phyloP scores from a whole-genome alignment of 441 rosid genomes.

The Pelargonium cotyledonis region DNA sequence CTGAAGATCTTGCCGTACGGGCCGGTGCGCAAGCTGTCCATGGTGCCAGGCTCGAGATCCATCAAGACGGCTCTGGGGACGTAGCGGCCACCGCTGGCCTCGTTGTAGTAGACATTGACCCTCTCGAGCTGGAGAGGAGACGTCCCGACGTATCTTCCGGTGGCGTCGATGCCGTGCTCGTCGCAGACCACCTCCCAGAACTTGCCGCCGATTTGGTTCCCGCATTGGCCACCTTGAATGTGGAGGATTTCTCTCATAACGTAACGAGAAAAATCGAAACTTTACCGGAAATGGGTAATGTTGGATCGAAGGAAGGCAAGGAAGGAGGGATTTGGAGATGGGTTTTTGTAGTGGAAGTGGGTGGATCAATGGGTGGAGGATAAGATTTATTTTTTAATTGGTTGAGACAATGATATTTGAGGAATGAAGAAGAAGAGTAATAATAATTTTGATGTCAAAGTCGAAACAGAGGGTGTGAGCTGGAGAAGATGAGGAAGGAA shows the following conservation, averaged over 20 bases:
- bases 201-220: conserved; percentile 52
- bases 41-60: conserved; percentile 63
- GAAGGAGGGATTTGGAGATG: conserved; percentile 11
- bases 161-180: conserved; percentile 49
- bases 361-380: conserved; percentile 13
- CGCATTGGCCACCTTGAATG: conserved; percentile 58
- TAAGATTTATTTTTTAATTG: conserved; percentile 4
- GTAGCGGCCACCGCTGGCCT: conserved; percentile 45
- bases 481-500: conserved; percentile 25
- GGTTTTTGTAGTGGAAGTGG: conserved; percentile 20
- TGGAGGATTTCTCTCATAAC: conserved; percentile 59
- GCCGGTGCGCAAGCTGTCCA: conserved; percentile 52
- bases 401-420: conserved; percentile 20
- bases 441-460: conserved; percentile 28
- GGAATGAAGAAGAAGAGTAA: not conserved
- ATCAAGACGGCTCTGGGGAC: conserved; percentile 52
- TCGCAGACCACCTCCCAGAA: conserved; percentile 62
- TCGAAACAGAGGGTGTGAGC: conserved; percentile 37
- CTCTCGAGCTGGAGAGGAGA: conserved; percentile 43
- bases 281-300: not conserved
- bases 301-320: not conserved
- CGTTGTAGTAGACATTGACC: conserved; percentile 51
- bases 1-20: conserved; percentile 44
- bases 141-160: conserved; percentile 36
- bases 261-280: not conserved